Conservation (phyloP, 768 basidiomycete genomes). For the Leccinum pellstonianum region DNA sequence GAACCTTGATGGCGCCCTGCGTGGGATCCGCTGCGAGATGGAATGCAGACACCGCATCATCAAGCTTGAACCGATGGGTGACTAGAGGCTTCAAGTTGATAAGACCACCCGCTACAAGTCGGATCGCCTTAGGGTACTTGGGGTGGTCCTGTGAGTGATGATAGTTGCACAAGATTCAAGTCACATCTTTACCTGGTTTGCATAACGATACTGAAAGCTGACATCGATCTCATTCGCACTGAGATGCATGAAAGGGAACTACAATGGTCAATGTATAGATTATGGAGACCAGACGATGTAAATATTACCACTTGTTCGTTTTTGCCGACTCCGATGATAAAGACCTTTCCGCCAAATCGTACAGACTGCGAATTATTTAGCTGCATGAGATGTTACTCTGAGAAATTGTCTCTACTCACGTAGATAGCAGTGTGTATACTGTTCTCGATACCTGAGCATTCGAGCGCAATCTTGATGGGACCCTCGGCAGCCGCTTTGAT, state of each 20-base stretch:
- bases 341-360: constrained; percentile 65
- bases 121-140: constrained; percentile 82
- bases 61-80: constrained; percentile 72
- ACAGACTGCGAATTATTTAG: constrained; percentile 43
- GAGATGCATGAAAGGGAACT: constrained; percentile 75
- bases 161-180: neutral
- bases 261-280: neutral
- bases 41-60: constrained; percentile 76
- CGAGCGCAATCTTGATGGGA: constrained; percentile 51
- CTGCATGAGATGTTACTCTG: neutral
- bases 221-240: constrained; percentile 71
- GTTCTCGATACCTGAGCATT: constrained; percentile 64
- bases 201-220: constrained; percentile 67
- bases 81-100: constrained; percentile 75
- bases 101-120: constrained; percentile 72
- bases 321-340: constrained; percentile 69
- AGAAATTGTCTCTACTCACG: constrained; percentile 34
- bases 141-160: neutral
- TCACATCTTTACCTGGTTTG: constrained; percentile 46
- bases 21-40: constrained; percentile 67
- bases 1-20: constrained; percentile 70
- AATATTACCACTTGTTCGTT: constrained; percentile 51
- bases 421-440: constrained; percentile 60
- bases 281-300: constrained; percentile 10
- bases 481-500: constrained; percentile 53